Percentiles rank a stretch among this genome's conserved stretches.
Evolutionary conservation across 2,329 filamentous ascomycete species (phyloP).

Genomic region (Aspergillus texensis): DNA sequence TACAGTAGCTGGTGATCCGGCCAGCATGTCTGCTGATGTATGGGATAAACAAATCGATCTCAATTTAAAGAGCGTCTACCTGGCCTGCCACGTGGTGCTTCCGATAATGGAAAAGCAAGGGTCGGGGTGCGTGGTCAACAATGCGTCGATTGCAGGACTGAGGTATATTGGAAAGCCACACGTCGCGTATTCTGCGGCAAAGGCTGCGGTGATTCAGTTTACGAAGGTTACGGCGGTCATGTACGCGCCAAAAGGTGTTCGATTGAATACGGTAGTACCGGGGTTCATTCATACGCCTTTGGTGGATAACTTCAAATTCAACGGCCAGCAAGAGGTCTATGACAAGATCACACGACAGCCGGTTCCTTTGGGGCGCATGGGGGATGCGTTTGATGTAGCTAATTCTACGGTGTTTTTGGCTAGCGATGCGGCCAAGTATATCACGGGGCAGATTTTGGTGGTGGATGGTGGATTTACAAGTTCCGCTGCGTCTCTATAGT

Average conservation of each 20-base stretch:
- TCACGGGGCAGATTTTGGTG: background rate
- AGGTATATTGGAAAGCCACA: background rate
- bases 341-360: background rate
- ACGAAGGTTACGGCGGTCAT: background rate
- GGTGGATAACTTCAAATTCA: background rate
- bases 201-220: background rate
- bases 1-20: background rate
- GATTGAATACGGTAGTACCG: background rate
- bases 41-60: background rate
- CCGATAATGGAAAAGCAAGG: background rate
- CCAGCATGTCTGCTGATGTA: background rate
- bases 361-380: background rate
- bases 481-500: background rate
- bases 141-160: background rate
- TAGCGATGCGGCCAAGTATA: background rate
- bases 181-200: background rate
- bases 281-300: background rate
- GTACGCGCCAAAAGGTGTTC: background rate
- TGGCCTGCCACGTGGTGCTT: background rate
- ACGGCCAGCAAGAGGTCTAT: background rate
- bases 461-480: background rate
- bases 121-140: background rate
- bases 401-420: background rate
- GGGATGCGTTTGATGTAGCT: background rate
- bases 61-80: background rate